These are phyloP conservation scores for Cylindricascospora bacillispora DNA, from an alignment of 1,139 yeast species.

Conservation along the genomic window DNA sequence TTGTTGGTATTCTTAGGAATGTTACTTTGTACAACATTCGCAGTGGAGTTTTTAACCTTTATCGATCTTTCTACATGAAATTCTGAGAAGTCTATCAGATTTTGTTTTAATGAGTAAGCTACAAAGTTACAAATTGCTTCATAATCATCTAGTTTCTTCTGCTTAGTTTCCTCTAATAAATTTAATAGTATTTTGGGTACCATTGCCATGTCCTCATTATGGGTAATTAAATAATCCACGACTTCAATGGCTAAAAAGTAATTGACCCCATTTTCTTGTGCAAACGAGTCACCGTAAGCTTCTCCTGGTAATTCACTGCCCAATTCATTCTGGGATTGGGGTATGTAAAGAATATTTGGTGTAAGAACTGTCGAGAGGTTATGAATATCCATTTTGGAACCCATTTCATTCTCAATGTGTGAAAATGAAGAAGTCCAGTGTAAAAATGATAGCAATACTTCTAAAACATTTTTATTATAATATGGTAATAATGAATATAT, in stretches of 20 bases:
- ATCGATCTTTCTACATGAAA: too few relatives aligned
- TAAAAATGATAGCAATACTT: constrained; percentile 74
- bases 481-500: constrained; percentile 74
- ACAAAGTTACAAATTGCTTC: constrained; percentile 13
- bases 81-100: constrained; percentile 8
- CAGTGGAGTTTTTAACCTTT: too few relatives aligned
- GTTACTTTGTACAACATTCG: too few relatives aligned
- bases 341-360: constrained; percentile 68
- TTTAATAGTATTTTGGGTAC: constrained; percentile 49
- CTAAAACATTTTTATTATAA: constrained; percentile 72
- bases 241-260: constrained; percentile 88
- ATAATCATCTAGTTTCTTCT: constrained; percentile 13
- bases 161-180: constrained; percentile 26
- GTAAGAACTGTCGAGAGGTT: constrained; percentile 92
- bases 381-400: constrained; percentile 94
- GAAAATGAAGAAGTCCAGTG: constrained; percentile 97
- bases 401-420: constrained; percentile 71
- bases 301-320: constrained; percentile 18
- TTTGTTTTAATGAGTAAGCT: constrained; percentile 6
- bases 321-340: too few relatives aligned
- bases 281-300: constrained; percentile 28
- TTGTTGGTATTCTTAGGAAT: too few relatives aligned
- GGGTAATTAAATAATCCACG: constrained; percentile 69
- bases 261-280: constrained; percentile 51
- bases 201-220: constrained; percentile 67